Conservation (phyloP, 2,329 filamentous ascomycete species). For the Lachnellula occidentalis region DNA sequence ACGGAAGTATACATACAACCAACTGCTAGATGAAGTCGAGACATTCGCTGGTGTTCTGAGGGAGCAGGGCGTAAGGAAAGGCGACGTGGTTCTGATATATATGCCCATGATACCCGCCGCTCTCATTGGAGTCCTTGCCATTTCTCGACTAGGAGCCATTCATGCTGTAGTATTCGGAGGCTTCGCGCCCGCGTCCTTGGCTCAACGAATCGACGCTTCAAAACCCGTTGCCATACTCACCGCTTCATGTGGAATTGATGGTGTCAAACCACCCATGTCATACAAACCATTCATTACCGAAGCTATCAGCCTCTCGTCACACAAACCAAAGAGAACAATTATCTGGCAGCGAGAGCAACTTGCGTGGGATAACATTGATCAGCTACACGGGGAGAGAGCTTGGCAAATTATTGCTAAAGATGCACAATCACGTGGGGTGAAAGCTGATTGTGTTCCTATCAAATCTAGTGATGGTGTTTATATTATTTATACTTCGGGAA, state of each 20-base stretch:
- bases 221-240: constrained; percentile 73
- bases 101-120: constrained; percentile 97
- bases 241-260: constrained; percentile 88
- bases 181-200: constrained; percentile 74
- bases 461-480: constrained; percentile 77
- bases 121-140: constrained; percentile 78
- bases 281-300: constrained; percentile 74
- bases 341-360: constrained; percentile 80
- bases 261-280: constrained; percentile 69
- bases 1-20: constrained; percentile 66
- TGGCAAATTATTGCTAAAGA: constrained; percentile 76
- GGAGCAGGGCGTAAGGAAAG: constrained; percentile 75
- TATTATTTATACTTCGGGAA: constrained; percentile 84
- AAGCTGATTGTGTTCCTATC: constrained; percentile 71
- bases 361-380: constrained; percentile 65
- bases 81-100: constrained; percentile 86
- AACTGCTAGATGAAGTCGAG: constrained; percentile 75
- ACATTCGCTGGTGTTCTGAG: constrained; percentile 74
- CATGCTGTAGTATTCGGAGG: constrained; percentile 93
- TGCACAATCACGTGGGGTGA: constrained; percentile 60
- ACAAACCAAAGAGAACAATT: constrained; percentile 68
- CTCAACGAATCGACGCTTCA: constrained; percentile 82
- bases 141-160: constrained; percentile 75
- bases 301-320: constrained; percentile 59
- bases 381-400: constrained; percentile 63